Percentiles rank a stretch among this genome's conserved stretches.
Evolutionary conservation across 2,329 filamentous ascomycete species (phyloP).

Genomic region (Penicillium sp.): DNA sequence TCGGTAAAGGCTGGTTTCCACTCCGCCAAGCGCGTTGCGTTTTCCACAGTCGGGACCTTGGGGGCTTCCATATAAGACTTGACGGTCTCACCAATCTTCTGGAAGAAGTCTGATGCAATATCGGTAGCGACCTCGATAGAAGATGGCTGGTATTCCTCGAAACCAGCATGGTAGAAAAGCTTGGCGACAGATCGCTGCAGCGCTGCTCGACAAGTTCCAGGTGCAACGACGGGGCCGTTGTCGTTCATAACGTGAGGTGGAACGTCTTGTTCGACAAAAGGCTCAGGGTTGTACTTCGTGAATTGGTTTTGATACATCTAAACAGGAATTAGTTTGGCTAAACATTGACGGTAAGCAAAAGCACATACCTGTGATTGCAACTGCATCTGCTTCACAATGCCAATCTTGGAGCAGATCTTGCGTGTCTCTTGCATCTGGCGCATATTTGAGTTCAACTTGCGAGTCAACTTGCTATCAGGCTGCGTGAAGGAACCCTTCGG

Average conservation of each 20-base stretch:
- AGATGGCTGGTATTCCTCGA: conserved; percentile 94
- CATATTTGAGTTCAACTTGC: conserved; percentile 85
- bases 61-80: conserved; percentile 80
- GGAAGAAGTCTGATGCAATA: conserved; percentile 82
- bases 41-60: conserved; percentile 57
- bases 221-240: conserved; percentile 80
- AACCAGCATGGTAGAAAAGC: conserved; percentile 92
- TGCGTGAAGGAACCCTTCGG: conserved; percentile 70
- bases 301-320: conserved; percentile 98
- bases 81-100: conserved; percentile 73
- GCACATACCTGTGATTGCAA: conserved; percentile 79
- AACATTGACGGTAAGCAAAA: not conserved
- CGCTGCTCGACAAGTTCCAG: conserved; percentile 74
- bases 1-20: conserved; percentile 68
- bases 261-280: conserved; percentile 81
- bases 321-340: conserved; percentile 5
- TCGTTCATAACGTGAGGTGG: conserved; percentile 86
- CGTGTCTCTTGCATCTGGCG: conserved; percentile 93
- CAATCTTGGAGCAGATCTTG: conserved; percentile 92
- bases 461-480: conserved; percentile 67
- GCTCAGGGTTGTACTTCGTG: conserved; percentile 87
- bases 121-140: conserved; percentile 87
- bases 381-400: conserved; percentile 99
- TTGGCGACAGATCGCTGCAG: conserved; percentile 89
- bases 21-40: conserved; percentile 36